Evolutionary conservation across 257 asterid genomes (phyloP).

Genomic region (Forsythia suspensa): DNA sequence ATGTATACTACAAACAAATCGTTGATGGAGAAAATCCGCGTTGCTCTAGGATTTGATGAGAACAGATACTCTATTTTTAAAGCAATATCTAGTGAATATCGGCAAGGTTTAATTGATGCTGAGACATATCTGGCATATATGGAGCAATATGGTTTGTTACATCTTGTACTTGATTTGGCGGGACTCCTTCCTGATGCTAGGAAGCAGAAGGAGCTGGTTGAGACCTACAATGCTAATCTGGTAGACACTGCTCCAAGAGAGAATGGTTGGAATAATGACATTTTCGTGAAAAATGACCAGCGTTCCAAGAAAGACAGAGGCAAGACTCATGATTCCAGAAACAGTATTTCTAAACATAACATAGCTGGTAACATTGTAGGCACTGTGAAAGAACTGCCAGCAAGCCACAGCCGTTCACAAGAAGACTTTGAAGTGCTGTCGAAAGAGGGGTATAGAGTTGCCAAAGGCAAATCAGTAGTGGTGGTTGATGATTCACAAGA

Average conservation of each 20-base stretch:
- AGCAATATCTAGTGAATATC: slow-evolving; percentile 74
- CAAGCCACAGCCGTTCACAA: slow-evolving; percentile 49
- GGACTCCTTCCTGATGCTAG: slow-evolving; percentile 68
- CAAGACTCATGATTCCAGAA: slow-evolving; percentile 42
- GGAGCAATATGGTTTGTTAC: slow-evolving; percentile 85
- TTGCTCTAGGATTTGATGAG: slow-evolving; percentile 67
- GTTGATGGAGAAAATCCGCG: slow-evolving; percentile 75
- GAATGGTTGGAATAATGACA: slow-evolving; percentile 36
- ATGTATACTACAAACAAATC: slow-evolving; percentile 79
- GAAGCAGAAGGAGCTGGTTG: slow-evolving; percentile 78
- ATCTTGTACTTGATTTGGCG: slow-evolving; percentile 83
- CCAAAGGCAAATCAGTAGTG: slow-evolving; percentile 53
- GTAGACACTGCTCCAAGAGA: slow-evolving; percentile 30
- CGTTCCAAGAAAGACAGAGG: slow-evolving; percentile 61
- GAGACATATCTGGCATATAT: slow-evolving; percentile 66
- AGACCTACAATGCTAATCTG: slow-evolving; percentile 57
- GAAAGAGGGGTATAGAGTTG: slow-evolving; percentile 77
- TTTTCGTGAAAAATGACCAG: slow-evolving; percentile 27
- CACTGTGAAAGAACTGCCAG: slow-evolving; percentile 60
- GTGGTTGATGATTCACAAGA: slow-evolving; percentile 30
- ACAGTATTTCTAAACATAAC: slow-evolving; percentile 33
- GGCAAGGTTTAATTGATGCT: slow-evolving; percentile 65
- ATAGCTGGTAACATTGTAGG: slow-evolving; percentile 52
- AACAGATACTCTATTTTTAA: slow-evolving; percentile 69
- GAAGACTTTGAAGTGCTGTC: slow-evolving; percentile 66